Evolutionary conservation across 257 asterid genomes (phyloP).

Genomic region (Apocynum venetum): DNA sequence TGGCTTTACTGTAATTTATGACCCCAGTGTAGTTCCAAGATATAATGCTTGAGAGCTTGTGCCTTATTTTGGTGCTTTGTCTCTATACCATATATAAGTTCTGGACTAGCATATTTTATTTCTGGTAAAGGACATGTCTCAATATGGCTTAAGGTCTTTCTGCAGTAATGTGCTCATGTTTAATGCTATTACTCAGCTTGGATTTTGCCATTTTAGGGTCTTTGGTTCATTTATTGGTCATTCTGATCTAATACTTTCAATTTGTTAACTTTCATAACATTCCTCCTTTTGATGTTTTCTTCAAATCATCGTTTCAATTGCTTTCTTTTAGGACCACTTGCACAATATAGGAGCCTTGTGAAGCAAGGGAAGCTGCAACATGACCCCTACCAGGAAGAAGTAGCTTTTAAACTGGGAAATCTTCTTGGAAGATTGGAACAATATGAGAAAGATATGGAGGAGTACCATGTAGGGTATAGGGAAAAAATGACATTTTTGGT

Average conservation of each 20-base stretch:
- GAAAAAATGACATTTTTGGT: conserved; percentile 1
- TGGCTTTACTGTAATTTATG: too few relatives aligned
- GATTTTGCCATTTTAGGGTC: conserved; percentile 1
- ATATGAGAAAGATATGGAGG: conserved; percentile 89
- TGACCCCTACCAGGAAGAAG: conserved; percentile 85
- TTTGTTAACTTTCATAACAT: neutral
- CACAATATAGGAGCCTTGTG: conserved; percentile 71
- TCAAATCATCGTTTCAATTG: conserved; percentile 21
- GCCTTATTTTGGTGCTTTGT: neutral
- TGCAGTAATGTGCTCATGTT: neutral
- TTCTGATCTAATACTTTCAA: neutral
- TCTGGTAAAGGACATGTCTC: neutral
- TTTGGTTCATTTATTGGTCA: neutral
- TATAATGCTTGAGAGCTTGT: too few relatives aligned
- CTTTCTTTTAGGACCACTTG: conserved; percentile 61
- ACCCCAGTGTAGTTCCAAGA: too few relatives aligned
- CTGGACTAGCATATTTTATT: neutral
- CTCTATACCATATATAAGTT: neutral
- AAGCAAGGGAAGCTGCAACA: conserved; percentile 77
- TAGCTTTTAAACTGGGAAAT: conserved; percentile 72
- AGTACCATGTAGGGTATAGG: conserved; percentile 57
- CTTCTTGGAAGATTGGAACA: conserved; percentile 70
- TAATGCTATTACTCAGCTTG: neutral
- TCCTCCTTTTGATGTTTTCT: conserved; percentile 14
- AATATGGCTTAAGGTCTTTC: neutral